Evolutionary conservation across 768 basidiomycete species (phyloP), one percentile per base, ranked within the genome.

Genomic region (Auricularia auricula-judae): DNA sequence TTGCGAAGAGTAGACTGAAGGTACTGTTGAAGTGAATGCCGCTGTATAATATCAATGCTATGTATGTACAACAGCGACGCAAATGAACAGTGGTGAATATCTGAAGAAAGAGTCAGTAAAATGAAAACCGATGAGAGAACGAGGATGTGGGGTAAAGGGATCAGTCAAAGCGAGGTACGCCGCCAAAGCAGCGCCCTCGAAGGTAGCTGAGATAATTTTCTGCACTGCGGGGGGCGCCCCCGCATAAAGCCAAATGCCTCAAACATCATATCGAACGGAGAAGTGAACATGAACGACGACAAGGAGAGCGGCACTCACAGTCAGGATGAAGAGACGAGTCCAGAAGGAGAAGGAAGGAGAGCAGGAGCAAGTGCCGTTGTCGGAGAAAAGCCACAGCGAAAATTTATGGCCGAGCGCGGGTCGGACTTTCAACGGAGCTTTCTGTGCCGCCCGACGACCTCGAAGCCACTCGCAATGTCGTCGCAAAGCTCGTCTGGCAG

Each of bases 211-310:
- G 89, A 83, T 88, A 80, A 73, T 69, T 84, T 86, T 91, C 88
- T 88, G 86, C 89, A 90, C 74, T 79, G 86, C 85, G 83, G 82
- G 83, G 76, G 68, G 70, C 33, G 23, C 67, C 66, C 80, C 82
- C 78, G 84, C 87, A 69, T 90, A 89, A 89, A 89, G 88, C 88
- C 88, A 90, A 89, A 89, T 90, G 88, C 88, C 88, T 90, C 88
- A 89, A 88, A 86, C 88, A 90, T 90, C 88, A 86, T 84, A 67
- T 35, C 11, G 63, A 62, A 47, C 62, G 60, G 59, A 66, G 36
- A 2, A 59, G 2, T 14, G 39, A 62, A 63, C 51, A 36, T 62
- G 59, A 42, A 35, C 35, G 58, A 42, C 8, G 39, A 8, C 39
- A 42, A 42, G 61, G 29, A 54, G 29, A 61, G 18, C 63, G 3